Conservation (phyloP, 352 stramenopile species). For the Pythium oligandrum region DNA sequence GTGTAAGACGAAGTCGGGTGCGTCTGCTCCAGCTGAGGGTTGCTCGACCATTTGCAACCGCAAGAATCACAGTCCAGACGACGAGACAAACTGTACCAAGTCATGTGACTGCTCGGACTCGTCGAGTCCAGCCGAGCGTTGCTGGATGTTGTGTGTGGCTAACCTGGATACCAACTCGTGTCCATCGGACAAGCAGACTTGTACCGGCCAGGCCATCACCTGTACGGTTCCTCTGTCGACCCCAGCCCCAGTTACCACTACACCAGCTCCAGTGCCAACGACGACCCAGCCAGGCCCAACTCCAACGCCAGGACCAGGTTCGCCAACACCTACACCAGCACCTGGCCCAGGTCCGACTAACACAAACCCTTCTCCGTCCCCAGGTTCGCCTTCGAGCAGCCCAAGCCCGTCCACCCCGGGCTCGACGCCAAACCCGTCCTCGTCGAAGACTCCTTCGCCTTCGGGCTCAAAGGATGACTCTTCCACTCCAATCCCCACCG, state of each 20-base stretch:
- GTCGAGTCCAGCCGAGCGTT: constrained; percentile 23
- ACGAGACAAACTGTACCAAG: constrained; percentile 29
- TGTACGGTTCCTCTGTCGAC: constrained; percentile 13
- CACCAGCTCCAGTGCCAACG: not conserved
- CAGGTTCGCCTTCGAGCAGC: constrained; percentile 10
- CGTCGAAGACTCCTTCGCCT: not conserved
- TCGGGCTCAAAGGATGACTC: too few relatives aligned
- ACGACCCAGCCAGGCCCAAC: not conserved
- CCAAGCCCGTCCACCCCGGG: not conserved
- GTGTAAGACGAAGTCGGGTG: constrained; percentile 29
- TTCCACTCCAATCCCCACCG: too few relatives aligned
- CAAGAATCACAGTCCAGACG: constrained; percentile 18
- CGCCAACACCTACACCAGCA: not conserved
- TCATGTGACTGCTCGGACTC: constrained; percentile 40
- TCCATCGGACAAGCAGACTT: constrained; percentile 27
- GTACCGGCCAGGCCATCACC: constrained; percentile 27
- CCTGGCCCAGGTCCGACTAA: constrained; percentile 1
- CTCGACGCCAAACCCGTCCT: not conserved
- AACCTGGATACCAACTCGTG: constrained; percentile 20
- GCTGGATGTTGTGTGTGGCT: constrained; percentile 61
- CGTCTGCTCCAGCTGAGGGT: constrained; percentile 22
- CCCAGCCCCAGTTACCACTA: constrained; percentile 8
- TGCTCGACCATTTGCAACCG: constrained; percentile 39
- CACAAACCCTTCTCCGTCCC: not conserved
- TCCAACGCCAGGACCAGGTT: not conserved